A percentile compares a stretch with the other conserved stretches of the same genome.
Conservation (phyloP, 768 basidiomycete species). For the Tricholoma furcatifolium region DNA sequence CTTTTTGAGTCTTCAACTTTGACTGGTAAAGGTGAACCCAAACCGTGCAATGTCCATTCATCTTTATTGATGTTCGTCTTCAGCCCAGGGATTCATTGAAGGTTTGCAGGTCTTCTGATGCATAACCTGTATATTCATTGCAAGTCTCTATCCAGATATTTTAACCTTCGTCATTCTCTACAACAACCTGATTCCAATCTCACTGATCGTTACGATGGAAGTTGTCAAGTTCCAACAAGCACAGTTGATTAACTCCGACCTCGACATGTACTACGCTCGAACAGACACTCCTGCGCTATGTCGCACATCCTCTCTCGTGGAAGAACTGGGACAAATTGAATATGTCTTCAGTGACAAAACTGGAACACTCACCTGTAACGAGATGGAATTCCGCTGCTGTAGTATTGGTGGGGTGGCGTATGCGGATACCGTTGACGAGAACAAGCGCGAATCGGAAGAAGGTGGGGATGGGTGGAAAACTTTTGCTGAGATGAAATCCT, state of each 20-base stretch:
- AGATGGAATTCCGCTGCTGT: constrained; percentile 96
- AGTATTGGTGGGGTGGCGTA: constrained; percentile 88
- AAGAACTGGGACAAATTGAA: constrained; percentile 98
- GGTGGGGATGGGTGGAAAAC: constrained; percentile 70
- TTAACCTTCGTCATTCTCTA: constrained; percentile 98
- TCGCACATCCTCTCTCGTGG: constrained; percentile 96
- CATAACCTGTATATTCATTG: constrained; percentile 13
- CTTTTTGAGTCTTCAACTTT: constrained; percentile 62
- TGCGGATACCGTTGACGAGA: constrained; percentile 88
- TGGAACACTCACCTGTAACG: constrained; percentile 93
- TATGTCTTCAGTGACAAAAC: constrained; percentile 96
- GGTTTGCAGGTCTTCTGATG: constrained; percentile 39
- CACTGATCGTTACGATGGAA: constrained; percentile 99
- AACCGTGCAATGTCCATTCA: not conserved
- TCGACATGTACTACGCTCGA: constrained; percentile 96
- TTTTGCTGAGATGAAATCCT: constrained; percentile 67
- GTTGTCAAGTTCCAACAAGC: constrained; percentile 99
- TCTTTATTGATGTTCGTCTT: constrained; percentile 1
- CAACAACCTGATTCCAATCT: constrained; percentile 99
- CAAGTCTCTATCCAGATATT: constrained; percentile 59
- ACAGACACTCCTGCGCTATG: constrained; percentile 98
- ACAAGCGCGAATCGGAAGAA: constrained; percentile 62
- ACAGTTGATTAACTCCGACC: constrained; percentile 93
- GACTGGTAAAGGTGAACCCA: constrained; percentile 57
- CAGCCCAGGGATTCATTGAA: constrained; percentile 82